A percentile compares a stretch with the other conserved stretches of the same genome.
Evolutionary conservation across 345 rosid genomes (phyloP).

Genomic region (Balakata baccata): DNA sequence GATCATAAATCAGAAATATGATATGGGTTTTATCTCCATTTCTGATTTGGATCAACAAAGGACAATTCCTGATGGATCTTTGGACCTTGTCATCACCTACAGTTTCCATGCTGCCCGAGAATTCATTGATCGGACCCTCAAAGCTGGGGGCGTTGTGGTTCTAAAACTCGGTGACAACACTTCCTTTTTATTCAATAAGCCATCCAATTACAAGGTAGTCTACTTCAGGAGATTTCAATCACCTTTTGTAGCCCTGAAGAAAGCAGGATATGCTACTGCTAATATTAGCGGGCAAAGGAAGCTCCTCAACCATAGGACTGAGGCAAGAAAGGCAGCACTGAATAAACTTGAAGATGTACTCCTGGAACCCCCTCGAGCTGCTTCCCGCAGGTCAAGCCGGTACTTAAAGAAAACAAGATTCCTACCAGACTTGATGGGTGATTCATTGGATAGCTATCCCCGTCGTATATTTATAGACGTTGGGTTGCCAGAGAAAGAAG

Average conservation of each 20-base stretch:
- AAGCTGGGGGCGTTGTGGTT: slow-evolving; percentile 53
- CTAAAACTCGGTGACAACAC: slow-evolving; percentile 33
- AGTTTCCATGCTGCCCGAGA: slow-evolving; percentile 28
- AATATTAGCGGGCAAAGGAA: slow-evolving; percentile 25
- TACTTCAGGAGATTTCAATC: slow-evolving; percentile 43
- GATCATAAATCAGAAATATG: slow-evolving; percentile 23
- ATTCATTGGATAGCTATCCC: slow-evolving; percentile 52
- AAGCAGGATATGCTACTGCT: slow-evolving; percentile 23
- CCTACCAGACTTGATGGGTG: slow-evolving; percentile 59
- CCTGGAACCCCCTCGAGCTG: slow-evolving; percentile 72
- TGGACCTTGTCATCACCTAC: slow-evolving; percentile 48
- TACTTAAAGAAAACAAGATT: slow-evolving; percentile 56
- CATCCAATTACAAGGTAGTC: slow-evolving; percentile 46
- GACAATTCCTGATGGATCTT: slow-evolving; percentile 33
- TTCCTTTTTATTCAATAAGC: slow-evolving; percentile 33
- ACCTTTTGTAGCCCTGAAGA: slow-evolving; percentile 51
- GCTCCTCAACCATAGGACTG: slow-evolving; percentile 32
- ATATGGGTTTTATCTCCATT: slow-evolving; percentile 38
- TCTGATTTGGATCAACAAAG: slow-evolving; percentile 42
- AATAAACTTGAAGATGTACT: slow-evolving; percentile 67
- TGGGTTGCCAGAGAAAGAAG: slow-evolving; percentile 39
- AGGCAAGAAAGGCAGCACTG: slow-evolving; percentile 51
- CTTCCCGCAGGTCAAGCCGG: slow-evolving; percentile 51
- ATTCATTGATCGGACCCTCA: slow-evolving; percentile 59
- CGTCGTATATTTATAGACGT: slow-evolving; percentile 67